Conservation (phyloP, 2,329 filamentous ascomycete species). For the Colletotrichum lindemuthianum region DNA sequence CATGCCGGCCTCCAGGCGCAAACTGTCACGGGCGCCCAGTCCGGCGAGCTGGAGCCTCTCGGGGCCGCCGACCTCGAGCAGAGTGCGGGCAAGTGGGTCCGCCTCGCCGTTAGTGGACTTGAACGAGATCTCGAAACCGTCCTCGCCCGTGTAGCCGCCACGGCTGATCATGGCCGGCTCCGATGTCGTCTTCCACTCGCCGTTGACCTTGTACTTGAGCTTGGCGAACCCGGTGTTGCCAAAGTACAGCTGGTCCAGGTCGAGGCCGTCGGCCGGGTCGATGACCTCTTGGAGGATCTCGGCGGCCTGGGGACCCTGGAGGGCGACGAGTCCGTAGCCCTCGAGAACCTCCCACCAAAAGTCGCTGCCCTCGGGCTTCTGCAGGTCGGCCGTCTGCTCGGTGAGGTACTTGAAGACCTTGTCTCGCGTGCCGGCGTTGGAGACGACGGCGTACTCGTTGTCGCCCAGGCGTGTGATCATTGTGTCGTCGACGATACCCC, state of each 20-base stretch:
- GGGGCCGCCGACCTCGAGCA: conserved; percentile 67
- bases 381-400: conserved; percentile 72
- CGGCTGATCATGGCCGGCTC: conserved; percentile 74
- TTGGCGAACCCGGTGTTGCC: conserved; percentile 76
- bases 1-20: conserved; percentile 96
- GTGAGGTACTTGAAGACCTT: conserved; percentile 86
- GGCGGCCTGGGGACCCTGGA: conserved; percentile 85
- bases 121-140: conserved; percentile 96
- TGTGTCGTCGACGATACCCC: conserved; percentile 94
- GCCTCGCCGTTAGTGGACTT: conserved; percentile 47
- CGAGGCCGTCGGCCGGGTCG: conserved; percentile 57
- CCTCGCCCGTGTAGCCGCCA: conserved; percentile 96
- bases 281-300: conserved; percentile 75
- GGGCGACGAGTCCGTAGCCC: conserved; percentile 81
- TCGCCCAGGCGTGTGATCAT: conserved; percentile 84
- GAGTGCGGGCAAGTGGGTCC: conserved; percentile 67
- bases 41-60: conserved; percentile 80
- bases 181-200: conserved; percentile 58
- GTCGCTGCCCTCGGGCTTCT: conserved; percentile 62
- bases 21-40: conserved; percentile 88
- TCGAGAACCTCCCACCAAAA: conserved; percentile 77
- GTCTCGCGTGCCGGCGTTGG: conserved; percentile 90
- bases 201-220: conserved; percentile 67
- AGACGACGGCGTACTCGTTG: conserved; percentile 89
- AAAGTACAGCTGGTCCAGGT: conserved; percentile 81